Conservation (phyloP, 306 rosid species). For the Cucurbita argyrosperma region DNA sequence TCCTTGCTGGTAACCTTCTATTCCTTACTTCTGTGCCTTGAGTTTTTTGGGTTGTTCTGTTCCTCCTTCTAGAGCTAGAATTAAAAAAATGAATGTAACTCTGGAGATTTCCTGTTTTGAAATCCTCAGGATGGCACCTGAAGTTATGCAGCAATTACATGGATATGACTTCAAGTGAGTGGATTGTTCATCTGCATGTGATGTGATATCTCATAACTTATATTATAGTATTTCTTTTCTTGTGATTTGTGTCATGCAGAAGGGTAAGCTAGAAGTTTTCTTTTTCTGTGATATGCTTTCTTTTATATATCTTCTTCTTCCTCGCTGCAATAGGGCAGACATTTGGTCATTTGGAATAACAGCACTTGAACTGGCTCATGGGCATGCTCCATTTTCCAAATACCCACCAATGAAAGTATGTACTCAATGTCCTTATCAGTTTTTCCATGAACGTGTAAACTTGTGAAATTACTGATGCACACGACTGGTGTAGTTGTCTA, state of each 20-base stretch:
- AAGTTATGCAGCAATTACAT: constrained; percentile 97
- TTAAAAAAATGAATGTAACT: not conserved
- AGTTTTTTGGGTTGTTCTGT: no score
- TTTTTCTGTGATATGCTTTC: not conserved
- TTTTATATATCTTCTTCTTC: not conserved
- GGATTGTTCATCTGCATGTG: constrained; percentile 7
- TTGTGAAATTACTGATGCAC: not conserved
- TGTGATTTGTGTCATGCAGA: not conserved
- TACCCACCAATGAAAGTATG: constrained; percentile 95
- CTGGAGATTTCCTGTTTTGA: not conserved
- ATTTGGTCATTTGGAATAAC: constrained; percentile 97
- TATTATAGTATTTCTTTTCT: not conserved
- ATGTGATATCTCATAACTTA: not conserved
- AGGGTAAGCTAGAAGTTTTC: not conserved
- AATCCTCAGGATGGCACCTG: constrained; percentile 87
- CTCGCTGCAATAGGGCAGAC: constrained; percentile 51
- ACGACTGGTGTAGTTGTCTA: not conserved
- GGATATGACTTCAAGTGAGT: constrained; percentile 97
- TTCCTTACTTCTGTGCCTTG: constrained; percentile 1
- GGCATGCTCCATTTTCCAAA: constrained; percentile 93
- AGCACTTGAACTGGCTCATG: constrained; percentile 95
- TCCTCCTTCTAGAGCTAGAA: not conserved
- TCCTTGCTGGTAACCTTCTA: constrained; percentile 71
- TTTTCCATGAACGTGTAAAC: not conserved
- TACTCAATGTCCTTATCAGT: constrained; percentile 4